Evolutionary conservation across 2,329 filamentous ascomycete genomes (phyloP), one percentile per base, ranked within the genome.

Genomic region (Fusarium newnesense): DNA sequence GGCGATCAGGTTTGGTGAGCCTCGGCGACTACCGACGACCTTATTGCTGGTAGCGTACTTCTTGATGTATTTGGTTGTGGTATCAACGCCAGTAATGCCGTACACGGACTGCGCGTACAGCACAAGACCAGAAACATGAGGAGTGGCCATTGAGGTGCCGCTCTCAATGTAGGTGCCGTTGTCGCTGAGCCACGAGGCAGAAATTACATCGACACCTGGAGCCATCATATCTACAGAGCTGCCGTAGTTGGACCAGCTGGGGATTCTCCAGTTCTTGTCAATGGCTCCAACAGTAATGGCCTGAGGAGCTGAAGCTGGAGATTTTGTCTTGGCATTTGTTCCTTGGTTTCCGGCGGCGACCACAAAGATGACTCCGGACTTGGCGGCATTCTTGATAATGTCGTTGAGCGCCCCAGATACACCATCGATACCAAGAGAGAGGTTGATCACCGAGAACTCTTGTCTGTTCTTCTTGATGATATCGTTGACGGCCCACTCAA

Each of bases 91-190:
- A 50, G 74, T 77, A 30, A 79, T 54, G 26, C 82, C 81, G 64
- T 87, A 80, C 9, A 88, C 80, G 10, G 83, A 83, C 61, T 90
- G 81, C 42, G 83, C 79, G 77, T 85, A 85, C 18, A 84, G 79
- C n/a, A 75, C 88, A 24, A 92, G 82, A 30, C 90, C 91, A 40
- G 87, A 83, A 62, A 92, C 84, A 75, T 92, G 90, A 3, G 90
- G 90, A 3, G 84, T 81, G 11, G 90, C 88, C 90, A 92, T 92
- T 18, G 86, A 89, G 7, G 91, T 92, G 21, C 90, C 91, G 11
- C 83, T 86, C 75, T 90, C 84, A 46, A 78, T 83, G 64, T 83
- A 83, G 36, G 79, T 85, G 43, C 86, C 84, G 18, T 77, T 81
- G 57, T 78, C 83, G 75, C 79, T 77, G 58, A 83, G 80, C 72